Conservation (phyloP, 805 yeast genomes). For the Limtongozyma cylindracea region DNA sequence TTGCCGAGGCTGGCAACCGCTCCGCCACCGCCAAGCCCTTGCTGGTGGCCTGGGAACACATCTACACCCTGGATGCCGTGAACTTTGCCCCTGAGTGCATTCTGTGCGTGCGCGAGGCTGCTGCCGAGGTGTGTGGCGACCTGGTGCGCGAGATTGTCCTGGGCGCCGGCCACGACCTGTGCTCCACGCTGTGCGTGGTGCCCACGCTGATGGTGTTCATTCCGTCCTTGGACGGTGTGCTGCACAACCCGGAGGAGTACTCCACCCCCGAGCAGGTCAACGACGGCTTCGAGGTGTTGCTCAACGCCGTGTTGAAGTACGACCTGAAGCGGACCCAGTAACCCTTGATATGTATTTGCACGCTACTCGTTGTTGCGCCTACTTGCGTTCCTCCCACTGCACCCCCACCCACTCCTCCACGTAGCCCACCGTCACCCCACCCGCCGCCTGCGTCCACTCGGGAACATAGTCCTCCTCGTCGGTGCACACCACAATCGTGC, state of each 20-base stretch:
- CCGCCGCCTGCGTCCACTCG: conserved; percentile 22
- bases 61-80: conserved; percentile 28
- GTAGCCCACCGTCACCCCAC: conserved; percentile 58
- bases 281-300: conserved; percentile 27
- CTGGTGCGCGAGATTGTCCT: conserved; percentile 21
- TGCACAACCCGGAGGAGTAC: conserved; percentile 45
- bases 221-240: conserved; percentile 40
- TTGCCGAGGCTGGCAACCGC: conserved; percentile 2
- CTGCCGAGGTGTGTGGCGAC: conserved; percentile 21
- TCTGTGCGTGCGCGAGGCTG: conserved; percentile 23
- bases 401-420: conserved; percentile 63
- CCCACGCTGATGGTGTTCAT: conserved; percentile 60
- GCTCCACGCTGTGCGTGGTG: conserved; percentile 23
- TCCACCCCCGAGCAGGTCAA: conserved; percentile 39
- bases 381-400: conserved; percentile 83
- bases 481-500: conserved; percentile 68
- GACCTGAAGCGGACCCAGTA: conserved; percentile 3
- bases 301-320: conserved; percentile 17
- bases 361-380: too few relatives aligned
- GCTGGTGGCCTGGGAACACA: conserved; percentile 13
- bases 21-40: conserved; percentile 6
- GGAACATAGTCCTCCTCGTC: conserved; percentile 42
- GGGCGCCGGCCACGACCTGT: conserved; percentile 61
- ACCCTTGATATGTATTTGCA: too few relatives aligned
- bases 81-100: conserved; percentile 26